Base-by-base conservation (phyloP, 1,284 basidiomycete genomes). In the Sanguinoderma infundibulare region DNA sequence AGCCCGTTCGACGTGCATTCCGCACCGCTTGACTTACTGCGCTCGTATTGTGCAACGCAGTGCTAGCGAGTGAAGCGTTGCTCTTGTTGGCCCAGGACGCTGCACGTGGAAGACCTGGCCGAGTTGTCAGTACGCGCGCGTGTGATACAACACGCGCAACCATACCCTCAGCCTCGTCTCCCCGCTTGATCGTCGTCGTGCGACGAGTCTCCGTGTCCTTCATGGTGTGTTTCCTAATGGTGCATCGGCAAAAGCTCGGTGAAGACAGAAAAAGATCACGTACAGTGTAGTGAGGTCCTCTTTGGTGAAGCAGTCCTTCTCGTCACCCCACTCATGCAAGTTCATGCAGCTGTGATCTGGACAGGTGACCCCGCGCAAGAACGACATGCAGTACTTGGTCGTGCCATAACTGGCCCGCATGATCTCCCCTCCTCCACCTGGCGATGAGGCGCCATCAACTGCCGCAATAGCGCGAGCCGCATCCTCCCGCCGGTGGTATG, bases 301-400 rank as follows among this genome's bases (percentile, higher is more conserved):
- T 77, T 95, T 95, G 9, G 91, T 96, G 73, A 96, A 98, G 69
- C 93, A 96, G 76, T 99, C 98, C 60, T 95, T 94, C 75, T 99
- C 97, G 69, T 98, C 98, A 22, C 96, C 97, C 89, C 96, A 97
- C 75, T 99, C 98, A 74, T 99, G 98, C 57, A 98, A 78, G 74
- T 95, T 94, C 85, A 96, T 92, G 78, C 97, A 99, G 62, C 87
- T 88, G 69, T 92, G 89, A 73, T 95, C 94, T 57, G 90, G 86
- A 78, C 98, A 99, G 62, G 86, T 87, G 50, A 87, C 83, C 24
- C 94, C 91, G 53, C 96, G 92, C 67, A 99, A 83, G 75, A 98
- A 99, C 10, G 91, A 84, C 83, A 98, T 96, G 78, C 98, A 99
- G 74, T 99, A 99, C 75, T 98, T 96, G 36, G 97, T 98, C 24